A percentile compares a stretch with the other conserved stretches of the same genome.
These are phyloP conservation scores for Hebeloma cylindrosporum DNA, from an alignment of 768 basidiomycete species.

Conservation along the genomic window DNA sequence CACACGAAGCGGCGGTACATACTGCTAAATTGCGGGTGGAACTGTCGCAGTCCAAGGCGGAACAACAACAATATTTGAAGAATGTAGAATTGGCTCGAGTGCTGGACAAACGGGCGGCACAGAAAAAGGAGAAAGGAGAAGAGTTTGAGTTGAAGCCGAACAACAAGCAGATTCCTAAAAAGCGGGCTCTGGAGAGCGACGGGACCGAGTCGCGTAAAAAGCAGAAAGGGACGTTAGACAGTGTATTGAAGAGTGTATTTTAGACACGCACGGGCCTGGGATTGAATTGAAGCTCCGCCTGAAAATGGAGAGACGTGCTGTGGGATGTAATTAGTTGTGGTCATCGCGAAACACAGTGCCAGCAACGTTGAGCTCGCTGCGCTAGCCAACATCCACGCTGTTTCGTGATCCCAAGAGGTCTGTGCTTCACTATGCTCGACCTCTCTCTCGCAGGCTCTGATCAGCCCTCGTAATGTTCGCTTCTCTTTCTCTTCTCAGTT, in stretches of 20 bases:
- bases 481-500: slow-evolving; percentile 59
- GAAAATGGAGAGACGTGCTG: slow-evolving; percentile 29
- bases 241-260: slow-evolving; percentile 54
- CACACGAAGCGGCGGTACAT: slow-evolving; percentile 90
- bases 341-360: slow-evolving; percentile 64
- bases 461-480: slow-evolving; percentile 56
- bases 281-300: slow-evolving; percentile 41
- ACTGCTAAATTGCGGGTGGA: slow-evolving; percentile 89
- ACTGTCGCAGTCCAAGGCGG: slow-evolving; percentile 80
- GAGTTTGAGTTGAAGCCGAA: slow-evolving; percentile 43
- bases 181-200: slow-evolving; percentile 22
- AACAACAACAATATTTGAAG: slow-evolving; percentile 90
- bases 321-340: slow-evolving; percentile 27
- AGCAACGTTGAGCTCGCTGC: slow-evolving; percentile 43
- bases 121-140: slow-evolving; percentile 58
- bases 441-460: slow-evolving; percentile 73
- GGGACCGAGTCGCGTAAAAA: slow-evolving; percentile 29
- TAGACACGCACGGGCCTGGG: slow-evolving; percentile 40
- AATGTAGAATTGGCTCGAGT: slow-evolving; percentile 93
- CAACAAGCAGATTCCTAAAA: slow-evolving; percentile 34
- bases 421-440: slow-evolving; percentile 91
- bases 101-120: slow-evolving; percentile 75
- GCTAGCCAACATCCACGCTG: slow-evolving; percentile 42
- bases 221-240: slow-evolving; percentile 35
- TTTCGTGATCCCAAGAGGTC: slow-evolving; percentile 81